Evolutionary conservation across 306 rosid species (phyloP).

Genomic region (Rosa persica): DNA sequence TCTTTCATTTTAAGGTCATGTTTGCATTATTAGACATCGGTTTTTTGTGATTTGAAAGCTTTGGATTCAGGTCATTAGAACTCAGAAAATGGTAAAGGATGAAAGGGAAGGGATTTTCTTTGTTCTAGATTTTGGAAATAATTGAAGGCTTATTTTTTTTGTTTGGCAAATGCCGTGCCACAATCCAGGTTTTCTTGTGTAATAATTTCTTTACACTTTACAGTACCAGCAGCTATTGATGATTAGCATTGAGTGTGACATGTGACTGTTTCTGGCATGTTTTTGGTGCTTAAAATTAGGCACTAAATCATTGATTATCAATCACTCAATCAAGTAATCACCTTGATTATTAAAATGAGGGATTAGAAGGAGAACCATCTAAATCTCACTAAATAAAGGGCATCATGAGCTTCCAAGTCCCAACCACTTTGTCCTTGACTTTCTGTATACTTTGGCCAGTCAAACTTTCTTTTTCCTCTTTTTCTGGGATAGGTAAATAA

Average conservation of each 20-base stretch:
- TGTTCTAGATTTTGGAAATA: not conserved
- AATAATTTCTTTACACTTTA: not conserved
- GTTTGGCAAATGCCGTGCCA: not conserved
- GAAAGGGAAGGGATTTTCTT: not conserved
- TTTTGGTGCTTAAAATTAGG: not conserved
- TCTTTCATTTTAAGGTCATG: slow-evolving; percentile 1
- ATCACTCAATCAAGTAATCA: not conserved
- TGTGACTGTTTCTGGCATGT: not conserved
- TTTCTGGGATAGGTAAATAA: not conserved
- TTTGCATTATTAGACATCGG: slow-evolving; percentile 3
- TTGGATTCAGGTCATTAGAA: not conserved
- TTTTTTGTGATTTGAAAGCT: slow-evolving; percentile 1
- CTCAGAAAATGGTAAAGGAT: not conserved
- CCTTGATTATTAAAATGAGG: not conserved
- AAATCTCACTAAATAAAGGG: not conserved
- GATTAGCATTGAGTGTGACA: not conserved
- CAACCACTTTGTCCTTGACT: not conserved
- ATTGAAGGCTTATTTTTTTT: not conserved
- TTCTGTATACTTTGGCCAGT: not conserved
- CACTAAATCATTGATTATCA: not conserved
- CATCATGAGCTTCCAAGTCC: not conserved
- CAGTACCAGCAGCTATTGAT: not conserved
- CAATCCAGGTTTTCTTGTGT: not conserved
- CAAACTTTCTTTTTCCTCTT: not conserved
- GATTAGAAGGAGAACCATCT: not conserved